These are phyloP conservation scores for Penicillium sp. DNA, from an alignment of 2,329 filamentous ascomycete species.

Conservation along the genomic window DNA sequence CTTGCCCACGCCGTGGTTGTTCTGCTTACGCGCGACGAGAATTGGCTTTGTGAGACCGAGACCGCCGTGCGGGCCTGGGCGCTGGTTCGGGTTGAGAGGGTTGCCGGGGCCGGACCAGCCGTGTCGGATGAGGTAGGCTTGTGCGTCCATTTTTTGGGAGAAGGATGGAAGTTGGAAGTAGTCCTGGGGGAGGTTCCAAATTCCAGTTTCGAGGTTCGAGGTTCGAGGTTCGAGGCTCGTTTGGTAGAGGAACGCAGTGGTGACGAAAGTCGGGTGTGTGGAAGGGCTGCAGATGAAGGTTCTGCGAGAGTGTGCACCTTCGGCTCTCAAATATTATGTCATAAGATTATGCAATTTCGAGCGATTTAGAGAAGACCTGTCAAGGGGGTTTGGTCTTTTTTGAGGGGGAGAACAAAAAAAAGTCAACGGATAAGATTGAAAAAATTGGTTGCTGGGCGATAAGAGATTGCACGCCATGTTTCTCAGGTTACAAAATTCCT, in stretches of 20 bases:
- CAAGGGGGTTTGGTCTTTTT: not conserved
- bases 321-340: not conserved
- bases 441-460: conserved; percentile 14
- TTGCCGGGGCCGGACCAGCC: conserved; percentile 91
- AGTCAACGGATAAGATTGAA: conserved; percentile 11
- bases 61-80: conserved; percentile 56
- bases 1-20: conserved; percentile 79
- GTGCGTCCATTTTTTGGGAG: conserved; percentile 70
- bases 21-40: conserved; percentile 77
- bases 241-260: not conserved
- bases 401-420: conserved; percentile 1
- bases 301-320: not conserved
- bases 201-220: too few relatives aligned
- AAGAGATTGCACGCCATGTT: conserved; percentile 1
- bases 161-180: not conserved
- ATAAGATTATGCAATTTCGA: not conserved
- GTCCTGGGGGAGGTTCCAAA: not conserved
- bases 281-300: not conserved
- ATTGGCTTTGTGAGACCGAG: conserved; percentile 82
- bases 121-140: conserved; percentile 78
- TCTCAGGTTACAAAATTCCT: not conserved
- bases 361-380: not conserved
- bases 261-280: not conserved
- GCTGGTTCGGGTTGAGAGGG: conserved; percentile 71
- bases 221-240: not conserved